phyloP scores from a whole-genome alignment of 2,329 filamentous ascomycete species.

The Onygenales sp. region DNA sequence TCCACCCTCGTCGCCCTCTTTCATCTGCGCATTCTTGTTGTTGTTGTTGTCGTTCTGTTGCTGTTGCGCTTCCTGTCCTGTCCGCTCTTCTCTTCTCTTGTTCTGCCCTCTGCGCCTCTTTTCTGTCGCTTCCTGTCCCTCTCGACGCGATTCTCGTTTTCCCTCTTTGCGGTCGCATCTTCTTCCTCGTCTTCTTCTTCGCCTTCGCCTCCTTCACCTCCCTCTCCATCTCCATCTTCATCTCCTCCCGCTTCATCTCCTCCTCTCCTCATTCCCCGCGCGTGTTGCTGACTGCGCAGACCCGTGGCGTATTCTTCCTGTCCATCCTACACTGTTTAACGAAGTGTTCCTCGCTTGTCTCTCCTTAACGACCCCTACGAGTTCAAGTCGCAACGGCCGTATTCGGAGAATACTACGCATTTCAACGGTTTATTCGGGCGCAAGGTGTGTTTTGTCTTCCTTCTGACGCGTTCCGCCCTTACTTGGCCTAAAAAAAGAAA shows the following conservation, averaged over 20 bases:
- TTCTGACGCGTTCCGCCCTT: background rate
- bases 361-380: slow-evolving; percentile 34
- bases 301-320: slow-evolving; percentile 8
- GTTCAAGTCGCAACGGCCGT: slow-evolving; percentile 25
- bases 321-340: slow-evolving; percentile 15
- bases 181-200: slow-evolving; percentile 5
- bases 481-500: background rate
- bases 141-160: slow-evolving; percentile 6
- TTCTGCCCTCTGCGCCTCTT: background rate
- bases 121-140: slow-evolving; percentile 3
- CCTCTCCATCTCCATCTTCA: slow-evolving; percentile 13
- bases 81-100: background rate
- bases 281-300: slow-evolving; percentile 5
- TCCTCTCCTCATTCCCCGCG: slow-evolving; percentile 8
- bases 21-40: background rate
- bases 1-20: background rate
- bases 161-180: background rate
- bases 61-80: background rate
- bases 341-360: slow-evolving; percentile 22
- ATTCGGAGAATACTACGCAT: slow-evolving; percentile 17
- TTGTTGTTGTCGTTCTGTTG: background rate
- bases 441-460: slow-evolving; percentile 3
- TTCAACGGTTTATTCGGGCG: slow-evolving; percentile 5
- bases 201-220: slow-evolving; percentile 53
- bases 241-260: slow-evolving; percentile 11